Percentiles rank a stretch among this genome's conserved stretches.
Evolutionary conservation across 805 yeast genomes (phyloP).

Genomic region (Ogataea nitratoaversa): DNA sequence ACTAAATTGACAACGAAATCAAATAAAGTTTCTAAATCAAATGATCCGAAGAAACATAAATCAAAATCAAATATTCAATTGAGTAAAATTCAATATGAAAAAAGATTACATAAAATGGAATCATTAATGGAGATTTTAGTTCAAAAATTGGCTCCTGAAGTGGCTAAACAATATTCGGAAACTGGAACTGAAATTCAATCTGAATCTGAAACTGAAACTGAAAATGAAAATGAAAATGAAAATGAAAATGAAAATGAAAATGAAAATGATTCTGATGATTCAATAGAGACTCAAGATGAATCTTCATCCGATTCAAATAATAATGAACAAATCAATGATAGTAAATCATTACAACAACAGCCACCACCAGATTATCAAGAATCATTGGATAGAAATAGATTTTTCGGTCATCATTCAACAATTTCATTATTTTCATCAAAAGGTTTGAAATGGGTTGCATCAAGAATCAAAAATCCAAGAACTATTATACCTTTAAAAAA

Average conservation of each 20-base stretch:
- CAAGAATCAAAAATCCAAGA: constrained; percentile 13
- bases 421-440: constrained; percentile 37
- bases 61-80: background rate
- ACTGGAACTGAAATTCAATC: background rate
- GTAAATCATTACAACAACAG: background rate
- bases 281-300: constrained; percentile 3
- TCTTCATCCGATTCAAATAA: background rate
- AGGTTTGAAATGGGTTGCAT: constrained; percentile 39
- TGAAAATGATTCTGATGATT: constrained; percentile 2
- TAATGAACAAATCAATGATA: too few species aligned
- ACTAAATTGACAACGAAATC: background rate
- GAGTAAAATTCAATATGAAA: constrained; percentile 18
- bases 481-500: constrained; percentile 21
- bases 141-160: constrained; percentile 14
- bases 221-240: background rate
- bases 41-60: background rate
- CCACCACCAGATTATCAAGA: background rate
- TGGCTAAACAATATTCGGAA: background rate
- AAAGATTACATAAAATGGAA: constrained; percentile 32
- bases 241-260: constrained; percentile 1
- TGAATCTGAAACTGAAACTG: constrained; percentile 1
- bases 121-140: constrained; percentile 28
- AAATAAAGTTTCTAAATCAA: background rate
- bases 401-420: constrained; percentile 27
- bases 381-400: constrained; percentile 8